Evolutionary conservation across 768 basidiomycete genomes (phyloP), one percentile per base, ranked within the genome.

Genomic region (Panellus pusillus): DNA sequence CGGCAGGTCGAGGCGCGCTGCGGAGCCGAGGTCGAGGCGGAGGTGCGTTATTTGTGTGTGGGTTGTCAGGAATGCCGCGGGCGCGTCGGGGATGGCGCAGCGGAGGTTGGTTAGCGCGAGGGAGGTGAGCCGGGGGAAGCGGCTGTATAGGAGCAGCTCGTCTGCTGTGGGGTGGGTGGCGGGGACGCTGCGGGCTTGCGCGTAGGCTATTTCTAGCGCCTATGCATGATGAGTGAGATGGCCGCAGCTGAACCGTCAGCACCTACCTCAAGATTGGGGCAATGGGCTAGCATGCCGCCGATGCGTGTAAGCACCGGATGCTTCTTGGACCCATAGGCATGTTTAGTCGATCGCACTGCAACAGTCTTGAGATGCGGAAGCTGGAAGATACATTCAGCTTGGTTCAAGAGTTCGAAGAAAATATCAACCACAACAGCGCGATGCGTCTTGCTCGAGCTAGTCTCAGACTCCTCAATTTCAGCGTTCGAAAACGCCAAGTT

Each of bases 31-130:
- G 43, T 84, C 80, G 20, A 87, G 69, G 55, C 81, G 77, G 15
- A 87, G 71, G 11, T 76, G 68, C 58, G 86, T 83, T 32, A 88
- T 66, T 39, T 75, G 75, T 18, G 60, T 48, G 62, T 88, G 86
- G 0, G 78, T 76, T 7, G 68, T 60, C 19, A 88, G 72, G 71
- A 86, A 87, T 3, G 73, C 35, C 0, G 80, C 67, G 0, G 76
- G 70, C 2, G 78, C 72, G 19, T 73, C 70, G 1, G 70, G 65
- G 17, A 68, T 61, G 4, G 78, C 71, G 63, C 76, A 81, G 36
- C 78, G 76, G 24, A 88, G 67, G 59, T 84, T 82, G 17, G 70
- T 72, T 14, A 88, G 74, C 11, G 75, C 72, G 12, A 88, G 73
- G 2, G 72, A 70, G 6, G 79, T 82, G n/a, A 87, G 76, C 9